Percentiles rank a stretch among this genome's conserved stretches.
phyloP scores from a whole-genome alignment of 352 stramenopile species.

The Saprolegnia parasitica region DNA sequence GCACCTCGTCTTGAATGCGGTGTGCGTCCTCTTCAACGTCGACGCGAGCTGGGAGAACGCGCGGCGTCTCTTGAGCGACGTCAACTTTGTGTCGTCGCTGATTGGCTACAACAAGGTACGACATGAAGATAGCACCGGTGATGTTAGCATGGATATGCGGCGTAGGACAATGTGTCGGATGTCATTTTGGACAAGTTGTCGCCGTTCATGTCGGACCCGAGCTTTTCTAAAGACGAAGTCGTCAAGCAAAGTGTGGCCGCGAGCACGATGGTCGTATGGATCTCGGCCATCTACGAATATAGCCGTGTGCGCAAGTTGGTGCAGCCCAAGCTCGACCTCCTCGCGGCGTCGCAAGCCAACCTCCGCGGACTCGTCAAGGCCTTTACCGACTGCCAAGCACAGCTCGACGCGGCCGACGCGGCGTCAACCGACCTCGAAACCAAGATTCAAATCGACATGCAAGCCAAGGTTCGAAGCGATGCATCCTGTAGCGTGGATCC shows the following conservation, averaged over 20 bases:
- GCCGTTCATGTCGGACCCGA: slow-evolving; percentile 49
- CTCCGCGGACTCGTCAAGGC: slow-evolving; percentile 56
- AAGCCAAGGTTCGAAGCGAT: slow-evolving; percentile 28
- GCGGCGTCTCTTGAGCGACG: slow-evolving; percentile 49
- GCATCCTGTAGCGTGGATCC: too few species aligned
- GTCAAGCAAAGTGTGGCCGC: slow-evolving; percentile 72
- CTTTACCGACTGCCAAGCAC: slow-evolving; percentile 59
- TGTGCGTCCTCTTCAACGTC: slow-evolving; percentile 67
- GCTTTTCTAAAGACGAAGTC: slow-evolving; percentile 61
- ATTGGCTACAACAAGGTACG: slow-evolving; percentile 58
- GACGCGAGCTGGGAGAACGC: slow-evolving; percentile 73
- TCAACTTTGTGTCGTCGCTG: slow-evolving; percentile 65
- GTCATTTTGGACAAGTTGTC: slow-evolving; percentile 42
- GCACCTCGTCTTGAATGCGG: slow-evolving; percentile 60
- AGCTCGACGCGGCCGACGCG: slow-evolving; percentile 48
- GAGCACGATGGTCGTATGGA: slow-evolving; percentile 73
- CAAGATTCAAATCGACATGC: slow-evolving; percentile 19
- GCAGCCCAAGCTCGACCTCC: slow-evolving; percentile 58
- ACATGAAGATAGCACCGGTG: background rate
- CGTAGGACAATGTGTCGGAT: slow-evolving; percentile 43
- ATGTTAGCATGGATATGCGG: background rate
- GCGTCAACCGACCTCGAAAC: slow-evolving; percentile 24
- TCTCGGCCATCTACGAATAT: slow-evolving; percentile 65
- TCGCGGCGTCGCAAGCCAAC: slow-evolving; percentile 50
- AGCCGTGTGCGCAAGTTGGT: slow-evolving; percentile 43